Evolutionary conservation across 73 alveolate species (phyloP), one percentile per base, ranked within the genome.

Genomic region (Uronychia binucleata): DNA sequence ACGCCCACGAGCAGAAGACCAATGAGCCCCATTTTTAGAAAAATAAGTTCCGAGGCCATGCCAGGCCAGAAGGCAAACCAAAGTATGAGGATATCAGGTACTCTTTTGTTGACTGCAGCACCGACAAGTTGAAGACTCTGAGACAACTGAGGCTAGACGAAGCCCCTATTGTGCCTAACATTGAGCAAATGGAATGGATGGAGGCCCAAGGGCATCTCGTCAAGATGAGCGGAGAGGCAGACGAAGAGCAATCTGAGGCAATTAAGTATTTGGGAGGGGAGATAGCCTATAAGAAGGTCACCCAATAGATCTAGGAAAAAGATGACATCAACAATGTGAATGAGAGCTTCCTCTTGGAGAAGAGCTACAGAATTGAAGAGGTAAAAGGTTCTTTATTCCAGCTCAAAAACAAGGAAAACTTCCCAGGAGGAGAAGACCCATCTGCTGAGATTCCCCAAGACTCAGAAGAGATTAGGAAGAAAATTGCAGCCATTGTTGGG

Each of bases 171-270:
- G 29, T 85, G 26, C 91, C 86, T n/a, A 57, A 85, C 59, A 74
- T 67, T 26, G 59, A 59, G 14, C 90, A 88, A 33, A 67, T 88
- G 75, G 75, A 82, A 19, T 88, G 94, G 94, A 1, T 88, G 30
- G 90, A 81, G 31, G 94, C 88, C 29, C 83, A 81, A 76, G 80
- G 82, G 5, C 88, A 88, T 82, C 46, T 57, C 19, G 27, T 79
- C 1, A 33, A 1, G 33, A 79, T 35, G 78, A 27, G 28, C 0
- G 58, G 58, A 57, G 78, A 79, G n/a, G 30, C 57, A 57, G 13
- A 5, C 26, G 75, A 29, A 46, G 57, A 79, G 5, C 33, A 11
- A 5, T 8, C 34, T 26, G 86, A 79, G 57, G 14, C 77, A 0
- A 30, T n/a, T 28, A 57, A 34, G 27, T 79, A 79, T 79, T n/a